Percentiles rank a stretch among this genome's conserved stretches.
Evolutionary conservation across 2,329 filamentous ascomycete species (phyloP).

Genomic region (Talaromyces sp.): DNA sequence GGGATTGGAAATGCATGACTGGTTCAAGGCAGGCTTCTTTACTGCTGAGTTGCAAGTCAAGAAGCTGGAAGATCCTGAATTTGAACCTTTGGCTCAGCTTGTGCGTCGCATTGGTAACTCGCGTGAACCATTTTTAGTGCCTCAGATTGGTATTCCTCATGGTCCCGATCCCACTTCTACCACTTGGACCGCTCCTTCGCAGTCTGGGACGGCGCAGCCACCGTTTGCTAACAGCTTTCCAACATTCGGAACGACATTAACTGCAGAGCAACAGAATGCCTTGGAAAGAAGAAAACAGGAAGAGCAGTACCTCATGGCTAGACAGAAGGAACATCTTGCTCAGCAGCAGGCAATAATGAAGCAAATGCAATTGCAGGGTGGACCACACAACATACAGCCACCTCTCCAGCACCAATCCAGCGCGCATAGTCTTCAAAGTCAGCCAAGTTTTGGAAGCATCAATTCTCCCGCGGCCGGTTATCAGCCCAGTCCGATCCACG

Average conservation of each 20-base stretch:
- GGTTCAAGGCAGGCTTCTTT: constrained; percentile 99
- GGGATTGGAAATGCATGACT: constrained; percentile 97
- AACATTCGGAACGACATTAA: constrained; percentile 91
- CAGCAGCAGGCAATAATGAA: constrained; percentile 76
- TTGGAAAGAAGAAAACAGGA: constrained; percentile 95
- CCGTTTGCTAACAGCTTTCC: constrained; percentile 92
- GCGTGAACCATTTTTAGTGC: constrained; percentile 92
- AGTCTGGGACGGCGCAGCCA: constrained; percentile 63
- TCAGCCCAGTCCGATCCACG: constrained; percentile 55
- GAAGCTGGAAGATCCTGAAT: constrained; percentile 88
- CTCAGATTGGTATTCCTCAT: constrained; percentile 92
- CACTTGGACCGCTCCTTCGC: constrained; percentile 43
- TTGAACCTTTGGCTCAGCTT: constrained; percentile 89
- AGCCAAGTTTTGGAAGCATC: constrained; percentile 94
- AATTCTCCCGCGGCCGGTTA: constrained; percentile 69
- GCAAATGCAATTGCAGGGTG: constrained; percentile 62
- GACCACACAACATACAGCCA: constrained; percentile 48
- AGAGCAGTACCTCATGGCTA: constrained; percentile 93
- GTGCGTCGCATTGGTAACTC: constrained; percentile 96
- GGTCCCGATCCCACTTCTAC: constrained; percentile 57
- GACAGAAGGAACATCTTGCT: constrained; percentile 87
- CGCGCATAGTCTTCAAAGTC: constrained; percentile 90
- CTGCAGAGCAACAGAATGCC: constrained; percentile 96
- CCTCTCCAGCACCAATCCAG: constrained; percentile 88
- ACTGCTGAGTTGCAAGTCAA: constrained; percentile 90